Conservation (phyloP, 2,329 filamentous ascomycete species). For the Botrytis fabae region DNA sequence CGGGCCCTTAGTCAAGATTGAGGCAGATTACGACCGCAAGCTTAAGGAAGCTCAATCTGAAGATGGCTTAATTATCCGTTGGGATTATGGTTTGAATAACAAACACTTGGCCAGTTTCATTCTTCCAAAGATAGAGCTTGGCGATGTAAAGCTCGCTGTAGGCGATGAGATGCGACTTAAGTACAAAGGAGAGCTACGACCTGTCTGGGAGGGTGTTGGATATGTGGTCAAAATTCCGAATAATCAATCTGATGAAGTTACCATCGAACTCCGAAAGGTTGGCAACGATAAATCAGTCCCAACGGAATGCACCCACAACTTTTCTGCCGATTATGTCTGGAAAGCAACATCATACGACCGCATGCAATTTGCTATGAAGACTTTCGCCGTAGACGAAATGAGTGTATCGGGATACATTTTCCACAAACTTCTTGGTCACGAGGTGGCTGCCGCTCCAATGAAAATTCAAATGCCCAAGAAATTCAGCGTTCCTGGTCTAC, state of each 20-base stretch:
- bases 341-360: constrained; percentile 99
- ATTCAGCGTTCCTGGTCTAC: constrained; percentile 90
- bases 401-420: constrained; percentile 99
- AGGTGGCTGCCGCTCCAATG: constrained; percentile 91
- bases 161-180: constrained; percentile 98
- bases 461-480: constrained; percentile 95
- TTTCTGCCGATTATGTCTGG: constrained; percentile 98
- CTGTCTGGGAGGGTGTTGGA: constrained; percentile 94
- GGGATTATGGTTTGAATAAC: constrained; percentile 95
- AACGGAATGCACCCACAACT: constrained; percentile 95
- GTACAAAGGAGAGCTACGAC: constrained; percentile 90
- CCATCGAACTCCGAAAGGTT: constrained; percentile 88
- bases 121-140: constrained; percentile 93
- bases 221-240: constrained; percentile 99
- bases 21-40: constrained; percentile 98
- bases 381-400: constrained; percentile 95
- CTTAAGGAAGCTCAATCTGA: constrained; percentile 97
- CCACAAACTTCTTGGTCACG: constrained; percentile 91
- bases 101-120: constrained; percentile 96
- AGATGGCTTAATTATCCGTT: constrained; percentile 89
- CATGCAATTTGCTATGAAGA: constrained; percentile 99
- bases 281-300: constrained; percentile 95
- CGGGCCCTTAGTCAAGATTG: constrained; percentile 96
- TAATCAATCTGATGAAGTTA: constrained; percentile 97
- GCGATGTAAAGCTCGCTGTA: constrained; percentile 95